Percentiles rank a stretch among this genome's conserved stretches.
Evolutionary conservation across 1,139 yeast species (phyloP).

Genomic region (Saccharomyces hybrid): DNA sequence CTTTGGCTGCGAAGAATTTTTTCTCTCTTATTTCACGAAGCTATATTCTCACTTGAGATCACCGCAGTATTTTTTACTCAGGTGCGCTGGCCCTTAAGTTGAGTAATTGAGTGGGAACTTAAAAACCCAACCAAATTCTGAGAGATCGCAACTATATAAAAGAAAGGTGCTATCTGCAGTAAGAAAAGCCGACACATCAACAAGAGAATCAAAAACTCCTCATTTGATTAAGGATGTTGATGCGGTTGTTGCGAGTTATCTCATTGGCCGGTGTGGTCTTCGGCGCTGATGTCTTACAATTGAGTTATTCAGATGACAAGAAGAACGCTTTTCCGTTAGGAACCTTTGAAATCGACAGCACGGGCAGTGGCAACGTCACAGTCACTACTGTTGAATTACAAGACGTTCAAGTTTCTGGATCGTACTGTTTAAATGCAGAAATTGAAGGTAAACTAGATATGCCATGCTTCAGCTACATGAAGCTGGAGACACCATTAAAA

Average conservation of each 20-base stretch:
- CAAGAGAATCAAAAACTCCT: background rate
- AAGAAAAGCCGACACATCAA: background rate
- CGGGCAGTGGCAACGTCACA: background rate
- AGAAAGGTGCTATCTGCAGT: background rate
- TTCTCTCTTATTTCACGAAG: background rate
- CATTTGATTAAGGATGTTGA: background rate
- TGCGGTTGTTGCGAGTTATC: background rate
- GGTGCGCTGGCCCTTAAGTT: background rate
- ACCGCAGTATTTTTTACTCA: background rate
- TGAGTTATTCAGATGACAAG: background rate
- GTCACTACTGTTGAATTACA: background rate
- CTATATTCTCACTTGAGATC: background rate
- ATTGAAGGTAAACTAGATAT: background rate
- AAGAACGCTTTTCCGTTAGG: background rate
- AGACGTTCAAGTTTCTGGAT: background rate
- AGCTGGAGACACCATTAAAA: background rate
- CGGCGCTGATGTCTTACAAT: background rate
- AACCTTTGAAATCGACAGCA: background rate
- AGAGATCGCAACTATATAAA: background rate
- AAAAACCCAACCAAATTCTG: background rate
- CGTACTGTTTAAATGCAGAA: slow-evolving; percentile 2
- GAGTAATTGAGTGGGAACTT: background rate
- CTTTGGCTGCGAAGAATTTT: background rate
- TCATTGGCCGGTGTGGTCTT: background rate
- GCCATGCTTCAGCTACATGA: slow-evolving; percentile 5